phyloP scores from a whole-genome alignment of 2,329 filamentous ascomycete species.

The Ceratocystis diversiconidia region DNA sequence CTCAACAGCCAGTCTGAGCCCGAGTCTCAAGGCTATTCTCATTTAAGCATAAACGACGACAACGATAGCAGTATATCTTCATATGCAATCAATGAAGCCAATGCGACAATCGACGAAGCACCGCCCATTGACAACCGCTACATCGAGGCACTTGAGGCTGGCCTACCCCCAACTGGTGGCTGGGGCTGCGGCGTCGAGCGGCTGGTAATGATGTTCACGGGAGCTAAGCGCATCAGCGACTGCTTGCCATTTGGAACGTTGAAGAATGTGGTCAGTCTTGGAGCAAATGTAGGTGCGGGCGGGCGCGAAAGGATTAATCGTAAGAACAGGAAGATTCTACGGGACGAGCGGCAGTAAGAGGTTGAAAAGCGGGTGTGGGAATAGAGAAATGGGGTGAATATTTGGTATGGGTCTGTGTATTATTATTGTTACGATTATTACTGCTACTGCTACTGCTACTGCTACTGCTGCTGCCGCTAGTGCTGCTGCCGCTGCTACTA shows the following conservation, averaged over 20 bases:
- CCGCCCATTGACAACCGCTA: slow-evolving; percentile 62
- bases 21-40: background rate
- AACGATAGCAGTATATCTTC: background rate
- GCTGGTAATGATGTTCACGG: slow-evolving; percentile 79
- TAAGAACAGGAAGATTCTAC: slow-evolving; percentile 12
- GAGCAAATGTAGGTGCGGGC: slow-evolving; percentile 18
- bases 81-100: background rate
- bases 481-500: background rate
- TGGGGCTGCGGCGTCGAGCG: slow-evolving; percentile 93
- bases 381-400: background rate
- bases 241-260: slow-evolving; percentile 80
- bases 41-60: background rate
- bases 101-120: slow-evolving; percentile 25
- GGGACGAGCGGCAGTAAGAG: background rate
- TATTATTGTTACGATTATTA: slow-evolving; percentile 3
- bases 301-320: slow-evolving; percentile 16
- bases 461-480: background rate
- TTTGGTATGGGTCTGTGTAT: background rate
- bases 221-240: slow-evolving; percentile 65
- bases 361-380: background rate
- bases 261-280: slow-evolving; percentile 46
- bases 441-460: background rate
- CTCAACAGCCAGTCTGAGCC: background rate
- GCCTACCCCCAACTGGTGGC: slow-evolving; percentile 85
- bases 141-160: slow-evolving; percentile 70